These are phyloP conservation scores for Cicer cuneatum DNA, from an alignment of 306 rosid species.

Conservation along the genomic window DNA sequence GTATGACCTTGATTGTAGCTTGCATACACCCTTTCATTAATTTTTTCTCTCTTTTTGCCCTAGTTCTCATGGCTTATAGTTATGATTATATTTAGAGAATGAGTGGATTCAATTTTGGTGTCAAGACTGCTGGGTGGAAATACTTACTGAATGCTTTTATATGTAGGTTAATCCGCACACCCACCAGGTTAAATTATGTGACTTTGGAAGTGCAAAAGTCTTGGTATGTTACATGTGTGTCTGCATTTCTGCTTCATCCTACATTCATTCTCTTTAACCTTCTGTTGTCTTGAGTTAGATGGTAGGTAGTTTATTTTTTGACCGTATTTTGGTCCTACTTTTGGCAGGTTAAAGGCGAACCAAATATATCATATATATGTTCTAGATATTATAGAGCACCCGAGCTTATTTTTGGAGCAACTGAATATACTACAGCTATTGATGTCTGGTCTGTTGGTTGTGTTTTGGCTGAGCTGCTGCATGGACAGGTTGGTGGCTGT, in stretches of 20 bases:
- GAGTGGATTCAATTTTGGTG: background rate
- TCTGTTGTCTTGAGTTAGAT: constrained; percentile 26
- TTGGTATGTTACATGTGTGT: constrained; percentile 63
- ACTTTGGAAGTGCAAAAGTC: constrained; percentile 98
- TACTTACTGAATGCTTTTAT: constrained; percentile 20
- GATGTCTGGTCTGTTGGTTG: constrained; percentile 98
- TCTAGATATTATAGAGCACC: constrained; percentile 98
- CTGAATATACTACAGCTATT: constrained; percentile 92
- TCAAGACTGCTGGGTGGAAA: constrained; percentile 14
- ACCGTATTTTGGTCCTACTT: constrained; percentile 32
- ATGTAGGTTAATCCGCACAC: constrained; percentile 95
- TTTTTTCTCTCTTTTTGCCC: background rate
- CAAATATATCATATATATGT: constrained; percentile 94
- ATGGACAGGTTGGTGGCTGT: constrained; percentile 79
- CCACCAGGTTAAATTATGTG: constrained; percentile 95
- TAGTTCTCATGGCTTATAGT: constrained; percentile 23
- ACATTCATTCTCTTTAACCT: constrained; percentile 1
- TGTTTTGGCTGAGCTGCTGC: constrained; percentile 94
- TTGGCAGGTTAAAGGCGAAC: constrained; percentile 92
- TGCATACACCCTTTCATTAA: background rate
- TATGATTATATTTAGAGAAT: constrained; percentile 21
- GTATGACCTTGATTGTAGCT: constrained; percentile 50
- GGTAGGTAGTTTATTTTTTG: constrained; percentile 7
- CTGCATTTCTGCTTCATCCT: constrained; percentile 8
- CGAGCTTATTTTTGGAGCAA: constrained; percentile 98